These are phyloP conservation scores for Sarocladium strictum DNA, from an alignment of 2,329 filamentous ascomycete genomes.

Conservation along the genomic window DNA sequence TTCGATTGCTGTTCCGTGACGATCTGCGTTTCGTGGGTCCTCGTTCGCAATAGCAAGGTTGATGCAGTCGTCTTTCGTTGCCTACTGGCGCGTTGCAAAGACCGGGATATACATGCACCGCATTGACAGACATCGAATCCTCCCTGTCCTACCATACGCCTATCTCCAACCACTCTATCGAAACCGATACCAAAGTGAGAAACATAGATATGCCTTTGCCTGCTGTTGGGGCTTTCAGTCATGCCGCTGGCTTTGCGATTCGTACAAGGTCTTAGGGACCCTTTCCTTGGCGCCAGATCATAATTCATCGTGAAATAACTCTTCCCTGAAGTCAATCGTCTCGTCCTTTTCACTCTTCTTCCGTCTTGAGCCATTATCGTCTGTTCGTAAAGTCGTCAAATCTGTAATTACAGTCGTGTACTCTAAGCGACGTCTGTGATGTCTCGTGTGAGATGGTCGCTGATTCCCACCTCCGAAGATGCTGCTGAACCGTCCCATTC, in stretches of 20 bases:
- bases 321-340: not conserved
- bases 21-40: too few species aligned
- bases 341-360: not conserved
- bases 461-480: slow-evolving; percentile 38
- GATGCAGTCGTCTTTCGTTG: too few species aligned
- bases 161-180: too few species aligned
- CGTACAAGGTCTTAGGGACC: not conserved
- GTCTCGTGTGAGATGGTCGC: not conserved
- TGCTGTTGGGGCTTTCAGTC: not conserved
- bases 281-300: not conserved
- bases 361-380: not conserved
- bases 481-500: slow-evolving; percentile 51
- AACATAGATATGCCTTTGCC: not conserved
- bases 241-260: not conserved
- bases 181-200: too few species aligned
- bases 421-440: slow-evolving; percentile 4
- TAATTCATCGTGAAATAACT: not conserved
- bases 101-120: too few species aligned
- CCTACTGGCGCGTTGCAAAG: too few species aligned
- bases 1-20: too few species aligned
- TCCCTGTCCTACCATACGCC: too few species aligned
- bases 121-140: too few species aligned
- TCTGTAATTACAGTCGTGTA: not conserved
- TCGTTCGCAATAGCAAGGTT: too few species aligned
- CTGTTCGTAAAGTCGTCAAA: not conserved